phyloP scores from a whole-genome alignment of 2,329 filamentous ascomycete genomes.

The Incumbomyces delicatus region DNA sequence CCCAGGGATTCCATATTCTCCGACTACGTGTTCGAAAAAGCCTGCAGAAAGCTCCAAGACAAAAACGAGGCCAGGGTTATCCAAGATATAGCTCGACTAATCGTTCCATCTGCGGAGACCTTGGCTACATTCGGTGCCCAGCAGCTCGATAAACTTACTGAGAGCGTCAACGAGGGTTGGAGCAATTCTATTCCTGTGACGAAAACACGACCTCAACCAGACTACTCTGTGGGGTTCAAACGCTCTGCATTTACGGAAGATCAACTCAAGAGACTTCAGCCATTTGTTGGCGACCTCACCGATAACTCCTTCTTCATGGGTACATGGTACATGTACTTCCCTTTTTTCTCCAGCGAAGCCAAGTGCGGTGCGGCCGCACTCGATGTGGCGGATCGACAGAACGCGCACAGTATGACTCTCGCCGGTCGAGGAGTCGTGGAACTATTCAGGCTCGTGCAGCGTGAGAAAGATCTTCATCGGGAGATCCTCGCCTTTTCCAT shows the following conservation, averaged over 20 bases:
- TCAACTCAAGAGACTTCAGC: conserved; percentile 26
- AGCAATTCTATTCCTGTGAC: conserved; percentile 22
- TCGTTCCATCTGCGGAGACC: conserved; percentile 29
- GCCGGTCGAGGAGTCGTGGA: conserved; percentile 31
- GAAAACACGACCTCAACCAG: conserved; percentile 27
- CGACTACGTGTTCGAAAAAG: no score
- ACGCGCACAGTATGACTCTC: conserved; percentile 24
- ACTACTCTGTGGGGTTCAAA: conserved; percentile 29
- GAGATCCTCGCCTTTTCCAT: conserved; percentile 8
- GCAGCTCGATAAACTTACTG: conserved; percentile 23
- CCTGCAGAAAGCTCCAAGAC: no score
- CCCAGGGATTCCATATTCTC: no score
- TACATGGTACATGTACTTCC: conserved; percentile 21
- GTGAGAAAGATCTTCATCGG: conserved; percentile 26
- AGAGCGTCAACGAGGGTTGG: conserved; percentile 28
- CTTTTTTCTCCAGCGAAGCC: conserved; percentile 22
- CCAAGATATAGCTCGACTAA: conserved; percentile 22
- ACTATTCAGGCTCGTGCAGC: conserved; percentile 30
- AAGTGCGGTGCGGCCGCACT: conserved; percentile 20
- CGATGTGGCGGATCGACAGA: conserved; percentile 24
- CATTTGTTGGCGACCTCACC: conserved; percentile 16
- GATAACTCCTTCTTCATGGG: conserved; percentile 18
- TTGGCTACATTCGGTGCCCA: conserved; percentile 21
- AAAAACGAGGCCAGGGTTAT: no score
- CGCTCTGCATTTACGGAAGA: conserved; percentile 26